phyloP scores from a whole-genome alignment of 495 filamentous ascomycete genomes.

The Parmelia sp. region DNA sequence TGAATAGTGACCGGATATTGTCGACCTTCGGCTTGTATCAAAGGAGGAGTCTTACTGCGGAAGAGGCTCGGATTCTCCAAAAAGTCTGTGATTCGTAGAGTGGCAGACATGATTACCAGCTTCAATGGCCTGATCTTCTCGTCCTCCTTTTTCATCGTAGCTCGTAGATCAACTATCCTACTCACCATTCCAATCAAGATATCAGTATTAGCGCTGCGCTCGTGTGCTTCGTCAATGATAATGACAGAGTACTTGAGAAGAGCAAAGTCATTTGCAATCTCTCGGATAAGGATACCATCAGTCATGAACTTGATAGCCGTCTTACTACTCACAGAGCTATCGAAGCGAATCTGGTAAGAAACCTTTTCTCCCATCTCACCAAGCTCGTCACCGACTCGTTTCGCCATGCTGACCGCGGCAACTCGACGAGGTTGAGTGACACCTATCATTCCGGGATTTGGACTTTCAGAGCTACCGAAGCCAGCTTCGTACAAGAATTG shows the following conservation, averaged over 20 bases:
- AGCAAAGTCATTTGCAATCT: slow-evolving; percentile 83
- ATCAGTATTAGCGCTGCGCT: slow-evolving; percentile 94
- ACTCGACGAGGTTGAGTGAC: slow-evolving; percentile 92
- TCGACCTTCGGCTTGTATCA: slow-evolving; percentile 88
- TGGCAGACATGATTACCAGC: slow-evolving; percentile 97
- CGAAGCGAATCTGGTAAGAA: slow-evolving; percentile 93
- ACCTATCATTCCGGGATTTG: slow-evolving; percentile 85
- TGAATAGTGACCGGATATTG: slow-evolving; percentile 87
- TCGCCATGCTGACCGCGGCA: slow-evolving; percentile 91
- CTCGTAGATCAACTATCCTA: slow-evolving; percentile 74
- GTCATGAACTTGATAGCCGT: slow-evolving; percentile 99
- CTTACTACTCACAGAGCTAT: slow-evolving; percentile 70
- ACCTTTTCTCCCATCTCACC: slow-evolving; percentile 61
- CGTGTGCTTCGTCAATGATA: slow-evolving; percentile 96
- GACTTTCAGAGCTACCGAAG: slow-evolving; percentile 69
- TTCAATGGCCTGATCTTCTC: slow-evolving; percentile 70
- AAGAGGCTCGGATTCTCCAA: slow-evolving; percentile 78
- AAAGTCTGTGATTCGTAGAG: slow-evolving; percentile 83
- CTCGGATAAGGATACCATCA: slow-evolving; percentile 89
- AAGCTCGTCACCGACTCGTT: slow-evolving; percentile 79
- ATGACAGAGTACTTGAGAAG: slow-evolving; percentile 90
- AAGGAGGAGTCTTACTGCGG: slow-evolving; percentile 63
- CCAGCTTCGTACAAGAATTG: slow-evolving; percentile 94
- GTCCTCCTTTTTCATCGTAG: slow-evolving; percentile 56
- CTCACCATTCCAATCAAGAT: slow-evolving; percentile 95